Percentiles rank a stretch among this genome's conserved stretches.
Evolutionary conservation across 2,329 filamentous ascomycete species (phyloP).

Genomic region (Penicillium janthinellum): DNA sequence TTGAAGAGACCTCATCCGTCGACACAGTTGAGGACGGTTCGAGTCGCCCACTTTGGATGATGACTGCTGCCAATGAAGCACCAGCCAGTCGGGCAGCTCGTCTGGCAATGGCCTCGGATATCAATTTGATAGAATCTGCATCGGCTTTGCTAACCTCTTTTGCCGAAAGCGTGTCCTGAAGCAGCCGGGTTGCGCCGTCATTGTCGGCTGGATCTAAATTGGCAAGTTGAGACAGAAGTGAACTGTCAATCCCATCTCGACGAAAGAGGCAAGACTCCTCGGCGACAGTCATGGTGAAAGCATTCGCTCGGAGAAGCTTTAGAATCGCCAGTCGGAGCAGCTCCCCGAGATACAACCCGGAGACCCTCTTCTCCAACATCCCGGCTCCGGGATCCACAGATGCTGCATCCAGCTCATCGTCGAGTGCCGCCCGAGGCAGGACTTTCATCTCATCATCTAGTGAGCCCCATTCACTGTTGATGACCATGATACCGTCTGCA

Average conservation of each 20-base stretch:
- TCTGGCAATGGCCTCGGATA: neutral
- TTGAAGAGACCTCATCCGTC: too few species aligned
- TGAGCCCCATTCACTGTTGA: slow-evolving; percentile 4
- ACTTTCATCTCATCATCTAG: slow-evolving; percentile 4
- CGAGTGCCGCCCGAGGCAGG: neutral
- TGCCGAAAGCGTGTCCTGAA: neutral
- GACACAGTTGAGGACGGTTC: neutral
- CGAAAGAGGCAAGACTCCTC: neutral
- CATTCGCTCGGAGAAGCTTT: neutral
- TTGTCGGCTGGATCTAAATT: neutral
- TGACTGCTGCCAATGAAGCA: neutral
- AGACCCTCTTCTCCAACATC: slow-evolving; percentile 5
- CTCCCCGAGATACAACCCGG: slow-evolving; percentile 2
- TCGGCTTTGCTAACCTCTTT: neutral
- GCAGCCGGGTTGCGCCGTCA: neutral
- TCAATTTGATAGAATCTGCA: neutral
- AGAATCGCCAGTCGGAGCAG: neutral
- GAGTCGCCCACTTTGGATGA: slow-evolving; percentile 2
- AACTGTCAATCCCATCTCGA: neutral
- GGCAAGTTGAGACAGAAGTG: neutral
- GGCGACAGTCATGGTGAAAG: neutral
- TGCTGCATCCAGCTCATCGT: neutral
- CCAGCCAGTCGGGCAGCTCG: slow-evolving; percentile 1
- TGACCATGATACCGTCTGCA: neutral
- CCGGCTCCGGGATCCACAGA: neutral